Evolutionary conservation across 208 protist species (phyloP).

Genomic region (Crithidia sp.): DNA sequence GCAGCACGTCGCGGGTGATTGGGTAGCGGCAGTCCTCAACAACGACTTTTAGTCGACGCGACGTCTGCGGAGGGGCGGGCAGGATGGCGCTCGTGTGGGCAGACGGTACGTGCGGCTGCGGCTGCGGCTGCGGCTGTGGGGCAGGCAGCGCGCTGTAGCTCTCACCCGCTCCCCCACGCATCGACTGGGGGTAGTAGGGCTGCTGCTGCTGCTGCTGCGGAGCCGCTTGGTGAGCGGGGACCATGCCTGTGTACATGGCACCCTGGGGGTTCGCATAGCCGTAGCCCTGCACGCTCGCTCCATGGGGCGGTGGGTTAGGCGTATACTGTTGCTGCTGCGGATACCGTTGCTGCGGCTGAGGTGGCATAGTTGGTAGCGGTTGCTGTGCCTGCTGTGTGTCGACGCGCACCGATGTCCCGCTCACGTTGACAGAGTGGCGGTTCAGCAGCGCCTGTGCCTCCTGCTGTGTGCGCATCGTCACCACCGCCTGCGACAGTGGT

Average conservation of each 20-base stretch:
- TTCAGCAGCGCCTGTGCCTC: constrained; percentile 74
- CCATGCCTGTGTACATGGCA: constrained; percentile 6
- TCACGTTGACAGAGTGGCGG: constrained; percentile 68
- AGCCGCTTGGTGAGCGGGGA: neutral
- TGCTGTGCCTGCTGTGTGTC: constrained; percentile 32
- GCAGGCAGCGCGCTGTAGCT: neutral
- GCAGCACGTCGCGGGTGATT: constrained; percentile 78
- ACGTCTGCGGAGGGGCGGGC: constrained; percentile 18
- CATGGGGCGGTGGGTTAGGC: neutral
- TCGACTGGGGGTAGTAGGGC: constrained; percentile 6
- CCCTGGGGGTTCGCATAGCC: neutral
- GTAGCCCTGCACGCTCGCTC: constrained; percentile 5
- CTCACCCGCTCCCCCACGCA: no score
- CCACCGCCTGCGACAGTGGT: constrained; percentile 58
- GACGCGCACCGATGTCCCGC: constrained; percentile 69
- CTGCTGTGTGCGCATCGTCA: constrained; percentile 77
- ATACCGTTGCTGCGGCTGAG: neutral
- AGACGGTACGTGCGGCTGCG: neutral
- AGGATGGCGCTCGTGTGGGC: constrained; percentile 13
- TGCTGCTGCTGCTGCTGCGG: constrained; percentile 3
- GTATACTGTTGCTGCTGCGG: constrained; percentile 7
- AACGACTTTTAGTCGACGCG: constrained; percentile 61
- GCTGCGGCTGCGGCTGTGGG: neutral
- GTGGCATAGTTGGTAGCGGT: constrained; percentile 24
- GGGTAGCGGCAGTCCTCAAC: constrained; percentile 87